Evolutionary conservation across 805 yeast genomes (phyloP).

Genomic region (Teunomyces panamensis): DNA sequence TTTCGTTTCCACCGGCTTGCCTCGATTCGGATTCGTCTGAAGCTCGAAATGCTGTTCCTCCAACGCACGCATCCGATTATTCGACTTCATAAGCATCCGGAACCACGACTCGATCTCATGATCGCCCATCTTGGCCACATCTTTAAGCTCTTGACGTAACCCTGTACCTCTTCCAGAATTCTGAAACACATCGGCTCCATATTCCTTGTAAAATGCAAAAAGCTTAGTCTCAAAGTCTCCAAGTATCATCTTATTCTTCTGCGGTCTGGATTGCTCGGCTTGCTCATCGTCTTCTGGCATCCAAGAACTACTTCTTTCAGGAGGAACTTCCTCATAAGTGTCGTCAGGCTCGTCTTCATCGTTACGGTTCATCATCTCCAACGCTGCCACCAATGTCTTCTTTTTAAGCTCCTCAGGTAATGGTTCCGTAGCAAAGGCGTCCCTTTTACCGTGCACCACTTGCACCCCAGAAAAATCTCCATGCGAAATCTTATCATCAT

Average conservation of each 20-base stretch:
- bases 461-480: conserved; percentile 21
- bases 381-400: conserved; percentile 56
- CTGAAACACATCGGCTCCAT: conserved; percentile 42
- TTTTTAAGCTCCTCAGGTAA: conserved; percentile 46
- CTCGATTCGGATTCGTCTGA: conserved; percentile 12
- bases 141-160: conserved; percentile 49
- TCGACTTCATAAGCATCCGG: conserved; percentile 38
- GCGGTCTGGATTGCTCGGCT: conserved; percentile 25
- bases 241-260: conserved; percentile 22
- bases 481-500: conserved; percentile 29
- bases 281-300: conserved; percentile 9
- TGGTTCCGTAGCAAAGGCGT: conserved; percentile 3
- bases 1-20: background rate
- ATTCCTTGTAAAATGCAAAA: conserved; percentile 50
- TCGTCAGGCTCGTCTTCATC: conserved; percentile 90
- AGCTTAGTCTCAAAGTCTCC: conserved; percentile 53
- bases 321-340: conserved; percentile 51
- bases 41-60: conserved; percentile 53
- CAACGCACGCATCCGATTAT: conserved; percentile 55
- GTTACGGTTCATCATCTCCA: conserved; percentile 61
- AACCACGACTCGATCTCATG: conserved; percentile 16
- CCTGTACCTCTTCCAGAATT: conserved; percentile 50
- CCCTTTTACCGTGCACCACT: conserved; percentile 34
- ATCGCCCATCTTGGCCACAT: conserved; percentile 47
- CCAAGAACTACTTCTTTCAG: conserved; percentile 24